Evolutionary conservation across 768 basidiomycete genomes (phyloP).

Genomic region (Tricholoma terreum): DNA sequence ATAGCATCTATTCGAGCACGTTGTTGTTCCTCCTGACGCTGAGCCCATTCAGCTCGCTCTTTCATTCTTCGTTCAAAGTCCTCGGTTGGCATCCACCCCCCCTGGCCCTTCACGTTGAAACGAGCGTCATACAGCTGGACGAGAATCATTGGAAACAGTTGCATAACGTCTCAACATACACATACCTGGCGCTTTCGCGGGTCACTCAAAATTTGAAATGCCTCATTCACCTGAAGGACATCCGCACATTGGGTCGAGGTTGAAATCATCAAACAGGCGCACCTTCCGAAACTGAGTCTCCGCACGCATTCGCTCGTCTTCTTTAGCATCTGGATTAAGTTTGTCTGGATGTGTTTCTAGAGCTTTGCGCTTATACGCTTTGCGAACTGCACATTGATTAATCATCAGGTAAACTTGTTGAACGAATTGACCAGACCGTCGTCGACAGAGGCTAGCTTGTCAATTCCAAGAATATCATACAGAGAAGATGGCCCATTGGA

Average conservation of each 20-base stretch:
- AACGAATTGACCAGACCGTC: slow-evolving; percentile 37
- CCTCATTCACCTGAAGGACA: slow-evolving; percentile 51
- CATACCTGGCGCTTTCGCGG: slow-evolving; percentile 51
- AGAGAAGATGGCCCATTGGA: slow-evolving; percentile 12
- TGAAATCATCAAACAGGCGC: slow-evolving; percentile 12
- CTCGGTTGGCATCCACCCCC: slow-evolving; percentile 28
- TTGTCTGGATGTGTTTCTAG: slow-evolving; percentile 76
- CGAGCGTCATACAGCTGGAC: slow-evolving; percentile 47
- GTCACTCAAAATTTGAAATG: slow-evolving; percentile 60
- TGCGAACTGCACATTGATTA: slow-evolving; percentile 45
- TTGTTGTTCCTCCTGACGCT: slow-evolving; percentile 44
- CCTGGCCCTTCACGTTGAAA: slow-evolving; percentile 28
- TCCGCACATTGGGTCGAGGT: slow-evolving; percentile 8
- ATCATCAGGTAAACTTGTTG: neutral
- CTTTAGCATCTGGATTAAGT: slow-evolving; percentile 50
- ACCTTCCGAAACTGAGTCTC: slow-evolving; percentile 63
- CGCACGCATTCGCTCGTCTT: slow-evolving; percentile 49
- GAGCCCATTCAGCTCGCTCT: slow-evolving; percentile 56
- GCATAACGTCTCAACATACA: neutral
- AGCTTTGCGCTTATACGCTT: slow-evolving; percentile 63
- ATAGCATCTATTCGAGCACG: slow-evolving; percentile 48
- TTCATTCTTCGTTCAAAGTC: slow-evolving; percentile 41
- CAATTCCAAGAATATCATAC: slow-evolving; percentile 47
- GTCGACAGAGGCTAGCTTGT: slow-evolving; percentile 43
- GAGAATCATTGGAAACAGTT: neutral